A percentile compares a stretch with the other conserved stretches of the same genome.
Evolutionary conservation across 805 yeast species (phyloP).

Genomic region (Kuraishia molischiana): DNA sequence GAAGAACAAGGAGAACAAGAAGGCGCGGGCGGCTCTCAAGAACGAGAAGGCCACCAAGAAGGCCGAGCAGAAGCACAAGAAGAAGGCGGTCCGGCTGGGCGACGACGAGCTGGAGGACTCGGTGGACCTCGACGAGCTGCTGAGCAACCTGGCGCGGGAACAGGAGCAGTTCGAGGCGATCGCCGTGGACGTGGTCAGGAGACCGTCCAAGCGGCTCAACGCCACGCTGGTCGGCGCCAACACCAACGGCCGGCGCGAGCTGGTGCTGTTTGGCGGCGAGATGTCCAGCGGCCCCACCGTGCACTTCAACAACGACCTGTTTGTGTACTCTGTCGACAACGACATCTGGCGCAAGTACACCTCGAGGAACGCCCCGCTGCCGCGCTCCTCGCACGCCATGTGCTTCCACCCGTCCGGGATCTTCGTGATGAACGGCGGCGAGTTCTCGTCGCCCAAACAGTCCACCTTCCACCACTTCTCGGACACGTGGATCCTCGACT

Average conservation of each 20-base stretch:
- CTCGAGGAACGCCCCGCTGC: conserved; percentile 84
- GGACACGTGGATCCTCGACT: conserved; percentile 90
- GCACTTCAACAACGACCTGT: conserved; percentile 75
- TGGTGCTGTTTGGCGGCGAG: conserved; percentile 90
- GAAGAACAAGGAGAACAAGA: conserved; percentile 84
- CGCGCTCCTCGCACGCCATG: conserved; percentile 90
- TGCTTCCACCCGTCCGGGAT: conserved; percentile 88
- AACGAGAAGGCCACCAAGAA: conserved; percentile 66
- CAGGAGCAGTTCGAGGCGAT: conserved; percentile 75
- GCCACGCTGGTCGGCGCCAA: conserved; percentile 72
- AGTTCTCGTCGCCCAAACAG: conserved; percentile 93
- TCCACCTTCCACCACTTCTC: conserved; percentile 93
- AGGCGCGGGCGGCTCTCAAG: conserved; percentile 80
- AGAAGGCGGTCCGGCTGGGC: conserved; percentile 61
- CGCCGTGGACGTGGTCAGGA: conserved; percentile 41
- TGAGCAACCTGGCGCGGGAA: conserved; percentile 67
- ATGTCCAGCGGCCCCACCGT: conserved; percentile 36
- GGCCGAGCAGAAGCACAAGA: conserved; percentile 66
- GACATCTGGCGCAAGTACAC: conserved; percentile 72
- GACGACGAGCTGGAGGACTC: conserved; percentile 79
- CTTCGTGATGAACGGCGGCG: conserved; percentile 87
- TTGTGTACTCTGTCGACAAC: conserved; percentile 62
- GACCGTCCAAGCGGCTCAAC: conserved; percentile 66
- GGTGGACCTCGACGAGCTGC: conserved; percentile 74
- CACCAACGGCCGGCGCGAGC: conserved; percentile 63